Evolutionary conservation across 768 basidiomycete genomes (phyloP).

Genomic region (Trametes gibbosa): DNA sequence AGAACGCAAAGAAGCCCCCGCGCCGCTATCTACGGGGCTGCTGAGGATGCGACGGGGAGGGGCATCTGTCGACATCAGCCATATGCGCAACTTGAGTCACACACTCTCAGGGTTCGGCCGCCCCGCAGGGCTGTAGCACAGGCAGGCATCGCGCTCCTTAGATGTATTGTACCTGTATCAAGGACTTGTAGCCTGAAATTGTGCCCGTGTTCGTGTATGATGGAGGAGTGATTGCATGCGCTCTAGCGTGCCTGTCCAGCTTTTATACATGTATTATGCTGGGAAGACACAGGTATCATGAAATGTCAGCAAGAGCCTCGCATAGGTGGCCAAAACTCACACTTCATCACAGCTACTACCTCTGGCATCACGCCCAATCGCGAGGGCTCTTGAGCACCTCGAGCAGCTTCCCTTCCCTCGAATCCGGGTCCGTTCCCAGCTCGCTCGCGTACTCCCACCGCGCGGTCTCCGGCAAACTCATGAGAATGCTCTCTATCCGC

Average conservation of each 20-base stretch:
- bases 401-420: conserved; percentile 49
- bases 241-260: too few species aligned
- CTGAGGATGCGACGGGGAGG: conserved; percentile 23
- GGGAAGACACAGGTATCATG: too few species aligned
- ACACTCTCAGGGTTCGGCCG: background rate
- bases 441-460: conserved; percentile 69
- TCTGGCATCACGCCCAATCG: conserved; percentile 39
- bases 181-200: too few species aligned
- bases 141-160: too few species aligned
- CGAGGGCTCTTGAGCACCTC: conserved; percentile 47
- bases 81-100: conserved; percentile 15
- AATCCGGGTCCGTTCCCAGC: conserved; percentile 46
- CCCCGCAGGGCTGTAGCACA: background rate
- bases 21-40: conserved; percentile 21
- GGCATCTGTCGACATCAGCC: conserved; percentile 26
- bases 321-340: too few species aligned
- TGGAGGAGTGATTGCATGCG: too few species aligned
- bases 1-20: conserved; percentile 18
- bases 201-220: too few species aligned
- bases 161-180: too few species aligned
- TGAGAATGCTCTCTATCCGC: conserved; percentile 61
- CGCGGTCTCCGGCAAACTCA: conserved; percentile 63
- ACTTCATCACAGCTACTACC: background rate
- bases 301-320: too few species aligned
- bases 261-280: too few species aligned